These are phyloP conservation scores for Lolium multiflorum DNA, from an alignment of 176 grass and related monocot species.

Conservation along the genomic window DNA sequence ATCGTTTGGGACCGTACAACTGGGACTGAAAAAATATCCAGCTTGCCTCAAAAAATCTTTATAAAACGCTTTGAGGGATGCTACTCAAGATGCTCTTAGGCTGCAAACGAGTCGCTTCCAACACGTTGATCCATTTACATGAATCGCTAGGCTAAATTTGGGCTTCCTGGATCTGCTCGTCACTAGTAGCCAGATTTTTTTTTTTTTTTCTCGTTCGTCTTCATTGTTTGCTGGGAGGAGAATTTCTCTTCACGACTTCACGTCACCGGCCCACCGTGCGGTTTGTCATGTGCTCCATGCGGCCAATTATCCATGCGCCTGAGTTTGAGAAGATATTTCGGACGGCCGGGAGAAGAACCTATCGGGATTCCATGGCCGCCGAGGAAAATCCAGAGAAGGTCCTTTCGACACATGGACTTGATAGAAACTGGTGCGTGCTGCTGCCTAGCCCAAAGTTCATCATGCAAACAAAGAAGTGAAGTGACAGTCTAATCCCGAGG, in stretches of 20 bases:
- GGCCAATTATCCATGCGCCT: not conserved
- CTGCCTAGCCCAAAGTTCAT: not conserved
- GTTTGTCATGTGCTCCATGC: not conserved
- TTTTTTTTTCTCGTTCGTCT: not conserved
- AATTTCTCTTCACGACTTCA: not conserved
- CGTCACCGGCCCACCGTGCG: not conserved
- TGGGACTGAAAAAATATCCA: too few species aligned
- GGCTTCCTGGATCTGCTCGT: too few species aligned
- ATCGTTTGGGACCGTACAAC: too few species aligned
- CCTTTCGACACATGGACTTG: not conserved
- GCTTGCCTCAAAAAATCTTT: too few species aligned
- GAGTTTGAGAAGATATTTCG: constrained; percentile 1
- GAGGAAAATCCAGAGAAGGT: not conserved
- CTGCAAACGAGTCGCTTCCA: too few species aligned
- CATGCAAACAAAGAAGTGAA: not conserved
- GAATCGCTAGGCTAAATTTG: too few species aligned
- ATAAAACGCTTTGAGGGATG: too few species aligned
- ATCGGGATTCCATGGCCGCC: not conserved
- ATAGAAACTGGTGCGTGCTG: not conserved
- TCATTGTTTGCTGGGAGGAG: not conserved
- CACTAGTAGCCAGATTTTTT: too few species aligned
- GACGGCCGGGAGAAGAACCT: not conserved
- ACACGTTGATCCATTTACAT: too few species aligned
- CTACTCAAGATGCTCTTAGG: too few species aligned
- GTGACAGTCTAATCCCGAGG: not conserved